Evolutionary conservation across 495 filamentous ascomycete species (phyloP).

Genomic region (Aspergillus mulundensis): DNA sequence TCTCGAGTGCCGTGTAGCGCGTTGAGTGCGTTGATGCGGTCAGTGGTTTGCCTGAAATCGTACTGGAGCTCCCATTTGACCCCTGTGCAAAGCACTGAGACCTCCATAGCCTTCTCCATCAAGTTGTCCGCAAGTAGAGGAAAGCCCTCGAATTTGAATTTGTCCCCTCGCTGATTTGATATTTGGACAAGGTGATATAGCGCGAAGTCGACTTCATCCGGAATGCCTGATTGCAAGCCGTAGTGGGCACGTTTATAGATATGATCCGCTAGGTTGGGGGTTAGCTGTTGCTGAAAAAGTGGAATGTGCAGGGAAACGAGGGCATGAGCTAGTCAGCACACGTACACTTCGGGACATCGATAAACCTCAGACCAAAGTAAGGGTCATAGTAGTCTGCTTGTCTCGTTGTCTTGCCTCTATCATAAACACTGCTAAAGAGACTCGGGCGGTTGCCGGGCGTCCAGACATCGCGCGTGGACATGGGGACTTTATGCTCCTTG

Average conservation of each 20-base stretch:
- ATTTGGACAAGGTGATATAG: slow-evolving; percentile 93
- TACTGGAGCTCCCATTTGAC: slow-evolving; percentile 79
- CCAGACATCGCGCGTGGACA: slow-evolving; percentile 41
- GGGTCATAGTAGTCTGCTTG: slow-evolving; percentile 43
- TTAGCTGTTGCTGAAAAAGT: slow-evolving; percentile 1
- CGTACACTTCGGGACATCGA: slow-evolving; percentile 43
- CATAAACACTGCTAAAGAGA: slow-evolving; percentile 27
- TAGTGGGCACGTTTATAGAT: slow-evolving; percentile 83
- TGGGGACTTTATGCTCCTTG: slow-evolving; percentile 35
- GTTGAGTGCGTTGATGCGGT: slow-evolving; percentile 67
- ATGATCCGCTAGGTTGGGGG: slow-evolving; percentile 39
- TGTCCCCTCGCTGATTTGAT: slow-evolving; percentile 88
- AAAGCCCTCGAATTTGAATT: slow-evolving; percentile 90
- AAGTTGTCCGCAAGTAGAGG: slow-evolving; percentile 85
- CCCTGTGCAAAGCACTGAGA: slow-evolving; percentile 71
- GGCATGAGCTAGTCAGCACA: not conserved
- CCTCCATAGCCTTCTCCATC: slow-evolving; percentile 73
- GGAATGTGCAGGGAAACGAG: not conserved
- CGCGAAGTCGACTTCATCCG: slow-evolving; percentile 80
- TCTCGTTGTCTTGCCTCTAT: slow-evolving; percentile 28
- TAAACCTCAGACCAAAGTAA: slow-evolving; percentile 37
- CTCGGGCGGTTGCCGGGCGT: slow-evolving; percentile 43
- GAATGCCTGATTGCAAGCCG: slow-evolving; percentile 74
- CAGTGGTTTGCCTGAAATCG: slow-evolving; percentile 47
- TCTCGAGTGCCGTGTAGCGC: slow-evolving; percentile 63